These are phyloP conservation scores for Zelopaecilomyces penicillatus DNA, from an alignment of 2,329 filamentous ascomycete genomes.

Conservation along the genomic window DNA sequence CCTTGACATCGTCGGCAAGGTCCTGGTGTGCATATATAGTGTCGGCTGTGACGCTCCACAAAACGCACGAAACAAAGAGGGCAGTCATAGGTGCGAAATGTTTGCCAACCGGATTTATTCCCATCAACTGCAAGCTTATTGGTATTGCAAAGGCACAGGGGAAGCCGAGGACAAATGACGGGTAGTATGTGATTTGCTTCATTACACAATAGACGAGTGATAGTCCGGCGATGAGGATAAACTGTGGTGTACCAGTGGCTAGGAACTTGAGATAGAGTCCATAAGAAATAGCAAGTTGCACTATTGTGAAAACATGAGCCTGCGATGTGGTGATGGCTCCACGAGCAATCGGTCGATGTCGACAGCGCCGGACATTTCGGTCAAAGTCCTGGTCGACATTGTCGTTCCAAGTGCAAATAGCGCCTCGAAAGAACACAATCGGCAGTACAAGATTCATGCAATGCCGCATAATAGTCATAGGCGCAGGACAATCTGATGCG, in stretches of 20 bases:
- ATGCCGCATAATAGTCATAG: no score
- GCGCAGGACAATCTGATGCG: conserved; percentile 5
- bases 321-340: conserved; percentile 37
- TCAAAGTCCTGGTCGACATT: conserved; percentile 46
- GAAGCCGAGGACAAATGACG: conserved; percentile 25
- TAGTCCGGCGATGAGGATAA: background rate
- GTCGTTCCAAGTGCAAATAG: conserved; percentile 48
- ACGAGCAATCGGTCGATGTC: conserved; percentile 41
- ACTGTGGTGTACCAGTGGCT: background rate
- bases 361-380: conserved; percentile 40
- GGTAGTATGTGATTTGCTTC: conserved; percentile 25
- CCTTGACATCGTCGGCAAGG: conserved; percentile 24
- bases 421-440: conserved; percentile 41
- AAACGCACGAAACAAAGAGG: conserved; percentile 5
- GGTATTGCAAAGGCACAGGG: conserved; percentile 23
- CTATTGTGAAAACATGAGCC: conserved; percentile 22
- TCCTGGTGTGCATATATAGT: conserved; percentile 29
- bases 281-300: background rate
- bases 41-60: conserved; percentile 27
- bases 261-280: background rate
- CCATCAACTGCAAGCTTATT: conserved; percentile 1
- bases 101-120: background rate
- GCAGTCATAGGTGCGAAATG: background rate
- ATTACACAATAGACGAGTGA: conserved; percentile 13
- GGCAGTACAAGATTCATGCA: no score